Evolutionary conservation across 257 asterid species (phyloP), one percentile per base, ranked within the genome.

Genomic region (Solanum rostratum): DNA sequence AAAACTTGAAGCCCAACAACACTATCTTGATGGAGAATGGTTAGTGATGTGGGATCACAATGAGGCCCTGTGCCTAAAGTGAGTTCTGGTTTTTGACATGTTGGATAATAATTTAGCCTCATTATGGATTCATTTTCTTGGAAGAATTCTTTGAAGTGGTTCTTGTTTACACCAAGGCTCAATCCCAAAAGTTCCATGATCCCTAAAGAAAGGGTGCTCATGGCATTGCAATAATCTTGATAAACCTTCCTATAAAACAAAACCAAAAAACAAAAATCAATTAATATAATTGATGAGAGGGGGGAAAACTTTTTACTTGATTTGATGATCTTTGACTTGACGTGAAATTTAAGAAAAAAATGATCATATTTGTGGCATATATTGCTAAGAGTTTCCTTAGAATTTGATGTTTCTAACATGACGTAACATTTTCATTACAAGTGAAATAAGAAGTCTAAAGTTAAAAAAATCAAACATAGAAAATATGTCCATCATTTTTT

Each of bases 61-160:
- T 86, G 88, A 10, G 88, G 88, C 15, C 88, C 88, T 29, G 88
- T 82, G 19, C 88, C 88, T 16, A 86, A 54, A 39, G 88, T 82
- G 5, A 73, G 80, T 37, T 65, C 85, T 52, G 83, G 85, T 59
- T 86, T 79, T 55, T 71, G 74, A 76, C 88, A 86, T 15, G 80
- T 79, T 46, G 88, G 88, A 73, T 86, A 82, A 11, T 71, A 86
- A 66, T 86, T 86, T 24, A 63, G 70, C 41, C 88, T 86, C 88
- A 86, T 82, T 15, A 82, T 46, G 5, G 86, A 86, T 20, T 30
- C 68, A 22, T 79, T 79, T 60, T 63, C 86, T 62, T 82, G 62
- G 29, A 82, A 86, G 62, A 82, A 86, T 12, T 73, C 85, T 46
- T 65, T 82, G 80, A 81, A 82, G 54, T 70, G 53, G 2, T 13